Evolutionary conservation across 176 grass and related monocot genomes (phyloP), one percentile per base, ranked within the genome.

Genomic region (Oryza meyeriana): DNA sequence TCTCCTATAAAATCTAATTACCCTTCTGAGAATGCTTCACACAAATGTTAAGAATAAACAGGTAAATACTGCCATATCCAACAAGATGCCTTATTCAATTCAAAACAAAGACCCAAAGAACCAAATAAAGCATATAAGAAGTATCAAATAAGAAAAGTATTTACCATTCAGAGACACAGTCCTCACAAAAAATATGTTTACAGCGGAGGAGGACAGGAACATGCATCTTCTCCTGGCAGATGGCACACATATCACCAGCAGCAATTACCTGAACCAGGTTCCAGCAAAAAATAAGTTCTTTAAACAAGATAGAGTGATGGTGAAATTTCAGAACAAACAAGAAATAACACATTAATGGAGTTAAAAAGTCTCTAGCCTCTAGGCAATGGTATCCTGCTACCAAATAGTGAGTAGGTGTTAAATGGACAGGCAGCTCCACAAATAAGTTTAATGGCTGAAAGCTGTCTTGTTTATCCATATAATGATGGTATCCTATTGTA

Each of bases 181-280:
- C 94, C 77, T 94, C 94, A 65, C 94, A 97, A 70, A 97, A 97
- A 61, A 97, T 97, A 77, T 97, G 94, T 87, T 97, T 94, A 90
- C 94, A 97, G 58, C 94, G 83, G 85, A 97, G 87, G 47, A 97
- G 89, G 78, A 97, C 87, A 79, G 94, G 92, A 71, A 87, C 74
- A 78, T 92, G 88, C 85, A 97, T 94, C 79, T 94, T 92, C 71
- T 97, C 94, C 69, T 97, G 94, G 84, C 90, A 97, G 79, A 97
- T 97, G 44, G 94, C 94, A 83, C 94, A 97, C 83, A 97, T 88
- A 89, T 97, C 94, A 94, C 94, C 94, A 76, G 88, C 83, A 31
- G 85, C 81, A 74, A 67, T 45, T 88, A 90, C 92, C 94, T 97
- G 85, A 74, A 94, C 70, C 10, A 40, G 18, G 64, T 65, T 34